These are phyloP conservation scores for Pinus albicaulis DNA, from an alignment of 75 land plant species.

Conservation along the genomic window DNA sequence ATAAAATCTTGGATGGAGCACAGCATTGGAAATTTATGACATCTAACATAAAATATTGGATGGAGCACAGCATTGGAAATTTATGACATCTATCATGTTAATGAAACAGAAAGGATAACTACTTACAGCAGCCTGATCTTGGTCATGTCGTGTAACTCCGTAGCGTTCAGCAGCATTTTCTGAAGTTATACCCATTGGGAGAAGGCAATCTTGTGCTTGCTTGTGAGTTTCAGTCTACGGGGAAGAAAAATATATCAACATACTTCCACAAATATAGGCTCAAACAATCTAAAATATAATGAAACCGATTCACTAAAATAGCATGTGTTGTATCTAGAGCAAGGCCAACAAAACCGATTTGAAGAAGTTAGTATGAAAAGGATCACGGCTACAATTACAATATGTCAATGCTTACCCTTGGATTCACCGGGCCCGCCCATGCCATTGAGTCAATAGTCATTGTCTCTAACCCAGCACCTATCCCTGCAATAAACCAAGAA, in stretches of 20 bases:
- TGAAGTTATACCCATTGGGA: slow-evolving; percentile 46
- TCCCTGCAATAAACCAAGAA: neutral
- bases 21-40: too few relatives aligned
- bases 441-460: slow-evolving; percentile 36
- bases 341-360: slow-evolving; percentile 16
- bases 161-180: slow-evolving; percentile 46
- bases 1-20: too few relatives aligned
- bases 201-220: slow-evolving; percentile 34
- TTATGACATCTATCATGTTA: too few relatives aligned
- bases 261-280: neutral
- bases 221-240: slow-evolving; percentile 25
- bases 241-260: neutral
- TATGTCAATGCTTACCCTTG: slow-evolving; percentile 17
- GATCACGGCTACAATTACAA: too few relatives aligned
- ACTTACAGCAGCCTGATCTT: too few relatives aligned
- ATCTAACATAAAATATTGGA: too few relatives aligned
- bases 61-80: too few relatives aligned
- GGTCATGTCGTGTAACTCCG: slow-evolving; percentile 18
- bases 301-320: neutral
- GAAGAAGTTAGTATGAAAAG: too few relatives aligned
- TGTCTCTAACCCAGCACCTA: slow-evolving; percentile 36
- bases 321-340: slow-evolving; percentile 16
- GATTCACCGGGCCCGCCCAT: slow-evolving; percentile 32
- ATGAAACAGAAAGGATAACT: too few relatives aligned
- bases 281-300: neutral